Evolutionary conservation across 1,284 basidiomycete genomes (phyloP).

Genomic region (Ustilago loliicola): DNA sequence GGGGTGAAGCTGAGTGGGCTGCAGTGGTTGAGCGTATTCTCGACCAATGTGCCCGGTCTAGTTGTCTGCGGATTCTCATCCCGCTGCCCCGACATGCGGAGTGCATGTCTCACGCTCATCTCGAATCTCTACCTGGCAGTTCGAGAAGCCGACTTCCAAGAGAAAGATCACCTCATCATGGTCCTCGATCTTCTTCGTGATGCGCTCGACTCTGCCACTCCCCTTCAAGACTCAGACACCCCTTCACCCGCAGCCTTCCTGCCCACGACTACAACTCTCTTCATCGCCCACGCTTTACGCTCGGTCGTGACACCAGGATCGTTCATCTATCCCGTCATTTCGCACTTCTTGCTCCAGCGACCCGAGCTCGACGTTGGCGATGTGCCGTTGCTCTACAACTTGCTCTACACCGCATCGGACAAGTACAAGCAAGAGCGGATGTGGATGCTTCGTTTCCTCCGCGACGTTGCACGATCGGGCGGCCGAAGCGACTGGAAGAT

Average conservation of each 20-base stretch:
- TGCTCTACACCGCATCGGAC: constrained; percentile 81
- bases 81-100: constrained; percentile 76
- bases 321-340: constrained; percentile 83
- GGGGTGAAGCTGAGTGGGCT: constrained; percentile 76
- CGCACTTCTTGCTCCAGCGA: constrained; percentile 86
- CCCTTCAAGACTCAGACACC: constrained; percentile 56
- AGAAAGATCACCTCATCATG: constrained; percentile 82
- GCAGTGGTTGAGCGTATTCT: constrained; percentile 86
- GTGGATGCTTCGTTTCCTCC: constrained; percentile 88
- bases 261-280: constrained; percentile 82
- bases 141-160: constrained; percentile 81
- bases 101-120: constrained; percentile 71
- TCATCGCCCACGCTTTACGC: constrained; percentile 83
- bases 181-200: constrained; percentile 78
- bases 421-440: constrained; percentile 83
- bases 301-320: constrained; percentile 82
- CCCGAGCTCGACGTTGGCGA: constrained; percentile 81
- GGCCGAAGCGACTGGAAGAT: constrained; percentile 82
- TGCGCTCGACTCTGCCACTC: constrained; percentile 22
- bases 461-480: constrained; percentile 80
- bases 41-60: constrained; percentile 83
- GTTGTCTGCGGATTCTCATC: constrained; percentile 82
- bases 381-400: constrained; percentile 85
- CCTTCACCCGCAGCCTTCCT: constrained; percentile 72
- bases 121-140: constrained; percentile 71